These are phyloP conservation scores for Aspergillus diversus DNA, from an alignment of 495 filamentous ascomycete genomes.

Conservation along the genomic window DNA sequence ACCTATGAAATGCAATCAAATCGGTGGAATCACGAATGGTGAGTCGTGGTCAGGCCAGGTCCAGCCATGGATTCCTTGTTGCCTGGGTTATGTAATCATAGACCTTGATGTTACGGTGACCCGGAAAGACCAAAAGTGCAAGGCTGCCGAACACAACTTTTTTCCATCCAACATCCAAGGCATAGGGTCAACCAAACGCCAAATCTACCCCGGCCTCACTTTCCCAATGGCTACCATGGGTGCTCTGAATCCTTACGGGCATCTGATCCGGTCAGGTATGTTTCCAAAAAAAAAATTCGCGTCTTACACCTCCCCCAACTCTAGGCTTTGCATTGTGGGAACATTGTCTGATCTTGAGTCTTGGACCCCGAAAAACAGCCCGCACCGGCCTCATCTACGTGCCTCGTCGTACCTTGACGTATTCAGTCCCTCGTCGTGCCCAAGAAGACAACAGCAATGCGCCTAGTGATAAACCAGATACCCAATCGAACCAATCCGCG, in stretches of 20 bases:
- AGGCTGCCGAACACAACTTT: constrained; percentile 14
- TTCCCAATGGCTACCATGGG: constrained; percentile 46
- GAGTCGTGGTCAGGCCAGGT: too few relatives aligned
- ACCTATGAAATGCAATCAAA: too few relatives aligned
- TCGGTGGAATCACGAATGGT: too few relatives aligned
- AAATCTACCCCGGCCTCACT: constrained; percentile 4
- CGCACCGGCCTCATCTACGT: constrained; percentile 42
- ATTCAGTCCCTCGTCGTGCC: constrained; percentile 37
- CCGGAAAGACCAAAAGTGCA: not conserved
- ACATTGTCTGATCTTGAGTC: constrained; percentile 13
- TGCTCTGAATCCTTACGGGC: constrained; percentile 42
- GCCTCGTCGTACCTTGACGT: constrained; percentile 47
- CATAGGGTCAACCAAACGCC: constrained; percentile 1
- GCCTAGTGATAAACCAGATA: constrained; percentile 22
- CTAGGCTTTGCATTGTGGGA: constrained; percentile 1
- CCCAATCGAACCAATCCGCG: constrained; percentile 22
- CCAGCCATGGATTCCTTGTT: too few relatives aligned
- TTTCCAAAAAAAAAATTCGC: constrained; percentile 6
- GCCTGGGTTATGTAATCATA: not conserved
- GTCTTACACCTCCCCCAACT: not conserved
- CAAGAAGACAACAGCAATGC: constrained; percentile 29
- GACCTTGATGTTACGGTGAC: not conserved
- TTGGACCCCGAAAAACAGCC: constrained; percentile 22
- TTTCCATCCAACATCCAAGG: constrained; percentile 17
- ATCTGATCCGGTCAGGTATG: constrained; percentile 47